phyloP scores from a whole-genome alignment of 2,329 filamentous ascomycete genomes.

The Orbilia quercus region DNA sequence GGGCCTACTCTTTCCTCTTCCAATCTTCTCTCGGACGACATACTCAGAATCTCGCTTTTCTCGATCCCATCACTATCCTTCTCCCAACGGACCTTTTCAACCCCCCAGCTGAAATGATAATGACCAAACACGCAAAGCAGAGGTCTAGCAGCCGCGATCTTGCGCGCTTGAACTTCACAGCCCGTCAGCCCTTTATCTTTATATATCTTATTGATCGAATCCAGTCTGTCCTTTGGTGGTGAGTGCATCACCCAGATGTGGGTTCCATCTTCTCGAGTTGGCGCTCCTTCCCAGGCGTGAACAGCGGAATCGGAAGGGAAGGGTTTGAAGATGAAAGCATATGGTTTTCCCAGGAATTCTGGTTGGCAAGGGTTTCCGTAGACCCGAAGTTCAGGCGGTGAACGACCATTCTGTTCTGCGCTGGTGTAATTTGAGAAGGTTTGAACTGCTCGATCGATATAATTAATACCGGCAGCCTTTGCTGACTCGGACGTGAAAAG shows the following conservation, averaged over 20 bases:
- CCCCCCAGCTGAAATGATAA: slow-evolving; percentile 46
- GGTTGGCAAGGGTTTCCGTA: slow-evolving; percentile 50
- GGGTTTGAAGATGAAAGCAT: slow-evolving; percentile 42
- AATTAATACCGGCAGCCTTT: slow-evolving; percentile 24
- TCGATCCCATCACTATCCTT: slow-evolving; percentile 18
- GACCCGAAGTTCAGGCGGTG: slow-evolving; percentile 21
- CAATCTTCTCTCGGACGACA: slow-evolving; percentile 34
- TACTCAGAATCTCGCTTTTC: slow-evolving; percentile 28
- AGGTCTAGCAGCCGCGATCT: slow-evolving; percentile 33
- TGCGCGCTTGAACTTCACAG: slow-evolving; percentile 27
- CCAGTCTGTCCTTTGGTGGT: slow-evolving; percentile 26
- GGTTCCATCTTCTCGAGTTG: slow-evolving; percentile 17
- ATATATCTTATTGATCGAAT: slow-evolving; percentile 23
- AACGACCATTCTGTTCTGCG: background rate
- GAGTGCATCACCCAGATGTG: slow-evolving; percentile 50
- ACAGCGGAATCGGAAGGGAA: slow-evolving; percentile 22
- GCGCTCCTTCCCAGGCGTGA: slow-evolving; percentile 32
- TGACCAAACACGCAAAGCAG: slow-evolving; percentile 49
- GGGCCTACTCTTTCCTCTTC: slow-evolving; percentile 17
- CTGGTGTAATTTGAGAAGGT: slow-evolving; percentile 20
- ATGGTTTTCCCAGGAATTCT: slow-evolving; percentile 45
- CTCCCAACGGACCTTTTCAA: slow-evolving; percentile 41
- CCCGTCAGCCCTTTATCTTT: slow-evolving; percentile 21
- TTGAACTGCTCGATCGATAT: slow-evolving; percentile 14
- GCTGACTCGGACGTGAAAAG: slow-evolving; percentile 40